Evolutionary conservation across 2,329 filamentous ascomycete genomes (phyloP).

Genomic region (Hyphodiscus sp.): DNA sequence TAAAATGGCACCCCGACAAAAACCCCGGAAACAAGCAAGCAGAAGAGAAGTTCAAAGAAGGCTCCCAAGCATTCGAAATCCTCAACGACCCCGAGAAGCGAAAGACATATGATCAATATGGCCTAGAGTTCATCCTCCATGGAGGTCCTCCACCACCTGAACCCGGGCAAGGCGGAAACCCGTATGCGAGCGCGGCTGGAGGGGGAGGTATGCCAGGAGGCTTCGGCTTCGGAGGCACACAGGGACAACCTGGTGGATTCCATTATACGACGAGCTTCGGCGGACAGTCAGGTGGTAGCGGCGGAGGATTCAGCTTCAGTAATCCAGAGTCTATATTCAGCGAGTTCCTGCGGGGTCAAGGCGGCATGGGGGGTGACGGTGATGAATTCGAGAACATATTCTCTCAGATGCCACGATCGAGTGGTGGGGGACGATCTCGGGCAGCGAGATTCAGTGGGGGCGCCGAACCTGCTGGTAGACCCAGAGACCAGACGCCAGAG

Average conservation of each 20-base stretch:
- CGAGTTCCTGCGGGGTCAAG: conserved; percentile 64
- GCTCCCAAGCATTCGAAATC: conserved; percentile 96
- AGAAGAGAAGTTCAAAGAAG: conserved; percentile 94
- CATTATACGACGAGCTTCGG: conserved; percentile 41
- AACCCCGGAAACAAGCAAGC: conserved; percentile 87
- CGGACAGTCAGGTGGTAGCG: conserved; percentile 38
- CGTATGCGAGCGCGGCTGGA: conserved; percentile 47
- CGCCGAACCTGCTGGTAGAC: conserved; percentile 35
- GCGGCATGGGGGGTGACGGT: conserved; percentile 31
- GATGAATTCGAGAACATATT: conserved; percentile 48
- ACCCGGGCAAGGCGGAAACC: conserved; percentile 46
- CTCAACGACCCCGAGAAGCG: conserved; percentile 95
- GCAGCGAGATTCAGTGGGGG: conserved; percentile 33
- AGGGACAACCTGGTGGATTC: conserved; percentile 43
- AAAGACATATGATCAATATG: conserved; percentile 90
- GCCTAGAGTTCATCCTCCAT: conserved; percentile 83
- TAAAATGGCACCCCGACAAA: conserved; percentile 96
- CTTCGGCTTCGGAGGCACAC: conserved; percentile 43
- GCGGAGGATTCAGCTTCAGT: conserved; percentile 71
- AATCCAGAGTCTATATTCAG: conserved; percentile 79
- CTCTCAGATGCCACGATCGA: conserved; percentile 25
- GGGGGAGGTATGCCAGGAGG: conserved; percentile 48
- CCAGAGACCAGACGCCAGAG: conserved; percentile 59
- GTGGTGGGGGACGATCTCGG: conserved; percentile 37
- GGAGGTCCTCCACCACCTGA: conserved; percentile 67